Percentiles rank a stretch among this genome's conserved stretches.
These are phyloP conservation scores for Gaultheria prostrata DNA, from an alignment of 148 eudicot species.

Conservation along the genomic window DNA sequence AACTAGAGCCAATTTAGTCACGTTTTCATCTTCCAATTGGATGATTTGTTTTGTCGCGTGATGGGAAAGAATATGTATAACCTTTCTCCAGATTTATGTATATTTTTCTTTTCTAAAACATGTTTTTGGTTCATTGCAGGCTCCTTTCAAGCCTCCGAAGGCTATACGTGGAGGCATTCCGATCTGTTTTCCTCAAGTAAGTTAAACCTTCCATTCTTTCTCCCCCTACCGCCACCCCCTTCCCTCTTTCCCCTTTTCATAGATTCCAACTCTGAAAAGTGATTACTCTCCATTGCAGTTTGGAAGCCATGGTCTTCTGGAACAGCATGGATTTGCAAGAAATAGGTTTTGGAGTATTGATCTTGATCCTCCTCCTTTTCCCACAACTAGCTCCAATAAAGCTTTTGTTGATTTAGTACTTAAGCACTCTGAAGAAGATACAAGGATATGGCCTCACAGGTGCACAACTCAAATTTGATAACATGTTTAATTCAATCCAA, in stretches of 20 bases:
- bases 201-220: constrained; percentile 16
- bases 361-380: constrained; percentile 50
- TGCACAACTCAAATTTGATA: constrained; percentile 19
- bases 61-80: background rate
- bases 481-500: constrained; percentile 7
- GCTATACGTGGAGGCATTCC: constrained; percentile 94
- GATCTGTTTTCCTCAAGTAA: constrained; percentile 85
- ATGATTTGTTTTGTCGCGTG: background rate
- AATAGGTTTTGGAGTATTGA: constrained; percentile 71
- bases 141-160: constrained; percentile 74
- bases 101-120: background rate
- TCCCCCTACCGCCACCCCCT: too few species aligned
- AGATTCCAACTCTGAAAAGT: background rate
- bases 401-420: constrained; percentile 66
- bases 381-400: constrained; percentile 38
- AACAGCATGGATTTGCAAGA: constrained; percentile 79
- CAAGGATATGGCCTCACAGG: constrained; percentile 79
- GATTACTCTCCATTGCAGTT: constrained; percentile 45
- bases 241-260: background rate
- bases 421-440: constrained; percentile 62
- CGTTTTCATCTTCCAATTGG: too few species aligned
- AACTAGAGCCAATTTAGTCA: too few species aligned
- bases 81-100: background rate
- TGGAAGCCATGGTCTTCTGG: constrained; percentile 57
- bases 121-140: constrained; percentile 35